Evolutionary conservation across 352 stramenopile species (phyloP), one percentile per base, ranked within the genome.

Genomic region (Phytopythium chamaehyphon): DNA sequence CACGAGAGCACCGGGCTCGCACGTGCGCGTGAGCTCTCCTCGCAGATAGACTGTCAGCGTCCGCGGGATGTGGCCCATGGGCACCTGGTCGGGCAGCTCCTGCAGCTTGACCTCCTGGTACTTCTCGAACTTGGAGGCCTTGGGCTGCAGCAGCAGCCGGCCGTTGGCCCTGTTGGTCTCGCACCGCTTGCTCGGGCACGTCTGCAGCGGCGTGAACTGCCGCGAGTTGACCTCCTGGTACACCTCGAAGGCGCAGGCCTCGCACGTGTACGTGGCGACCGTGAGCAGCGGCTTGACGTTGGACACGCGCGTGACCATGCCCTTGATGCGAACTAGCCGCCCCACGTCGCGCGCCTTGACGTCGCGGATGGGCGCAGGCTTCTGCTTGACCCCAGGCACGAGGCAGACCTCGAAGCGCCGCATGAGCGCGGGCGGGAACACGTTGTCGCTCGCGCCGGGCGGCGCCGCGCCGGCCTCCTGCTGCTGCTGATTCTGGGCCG

Each of bases 51-150:
- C 86, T 0, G 87, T 97, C 31, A 98, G 68, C 0, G 89, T 85
- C 6, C 97, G 74, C 10, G 98, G 98, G 45, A 99, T 97, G 67
- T 99, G 96, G 40, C 98, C 98, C 78, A 99, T 98, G 3, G 98
- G 98, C 22, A 99, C 97, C 51, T 96, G 86, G 60, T 96, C 81
- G 0, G 84, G 84, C 11, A 92, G 62, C 43, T 93, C 84, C 61
- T 99, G 98, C 51, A 99, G 89, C 62, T 98, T 98, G 14, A 99
- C 67, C 70, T 99, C 96, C 64, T 99, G 98, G 69, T 98, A 99
- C 57, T 99, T 99, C 57, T 98, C 82, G 66, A 99, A 99, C 62
- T 98, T 98, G 61, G 84, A 98, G 4, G 95, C 96, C 43, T 98
- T 93, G 0, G 97, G 98, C 69, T 99, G 96, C 54, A 98, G 70